These are phyloP conservation scores for Trypanosoma platydactyli DNA, from an alignment of 208 protist genomes.

Conservation along the genomic window DNA sequence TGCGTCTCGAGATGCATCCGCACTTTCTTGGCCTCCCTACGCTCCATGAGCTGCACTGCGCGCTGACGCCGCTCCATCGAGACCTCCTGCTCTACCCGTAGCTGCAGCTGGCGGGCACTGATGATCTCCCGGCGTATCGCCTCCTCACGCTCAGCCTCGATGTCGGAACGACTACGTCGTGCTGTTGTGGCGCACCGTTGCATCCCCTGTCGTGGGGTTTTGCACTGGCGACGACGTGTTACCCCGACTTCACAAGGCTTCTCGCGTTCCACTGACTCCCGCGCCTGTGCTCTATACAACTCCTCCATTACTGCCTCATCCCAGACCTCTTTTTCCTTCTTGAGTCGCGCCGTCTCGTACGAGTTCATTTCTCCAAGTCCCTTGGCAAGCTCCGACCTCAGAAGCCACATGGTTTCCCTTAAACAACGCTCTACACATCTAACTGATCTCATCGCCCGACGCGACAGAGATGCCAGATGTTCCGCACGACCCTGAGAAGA, in stretches of 20 bases:
- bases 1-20: conserved; percentile 16
- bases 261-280: not conserved
- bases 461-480: conserved; percentile 10
- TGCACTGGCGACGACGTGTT: too few species aligned
- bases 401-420: conserved; percentile 6
- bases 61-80: conserved; percentile 10
- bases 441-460: conserved; percentile 12
- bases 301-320: conserved; percentile 13
- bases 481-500: conserved; percentile 15
- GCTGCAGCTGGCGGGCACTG: conserved; percentile 3
- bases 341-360: conserved; percentile 3
- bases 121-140: conserved; percentile 14
- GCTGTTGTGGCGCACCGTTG: not conserved
- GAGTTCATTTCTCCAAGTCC: conserved; percentile 6
- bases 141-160: conserved; percentile 19
- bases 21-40: not conserved
- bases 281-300: conserved; percentile 7
- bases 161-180: not conserved
- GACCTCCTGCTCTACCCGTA: conserved; percentile 15
- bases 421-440: conserved; percentile 5
- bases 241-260: not conserved
- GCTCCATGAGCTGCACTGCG: not conserved
- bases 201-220: not conserved
- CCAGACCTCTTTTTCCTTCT: conserved; percentile 8
- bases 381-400: conserved; percentile 9